phyloP scores from a whole-genome alignment of 352 stramenopile species.

The Phytophthora vignae region DNA sequence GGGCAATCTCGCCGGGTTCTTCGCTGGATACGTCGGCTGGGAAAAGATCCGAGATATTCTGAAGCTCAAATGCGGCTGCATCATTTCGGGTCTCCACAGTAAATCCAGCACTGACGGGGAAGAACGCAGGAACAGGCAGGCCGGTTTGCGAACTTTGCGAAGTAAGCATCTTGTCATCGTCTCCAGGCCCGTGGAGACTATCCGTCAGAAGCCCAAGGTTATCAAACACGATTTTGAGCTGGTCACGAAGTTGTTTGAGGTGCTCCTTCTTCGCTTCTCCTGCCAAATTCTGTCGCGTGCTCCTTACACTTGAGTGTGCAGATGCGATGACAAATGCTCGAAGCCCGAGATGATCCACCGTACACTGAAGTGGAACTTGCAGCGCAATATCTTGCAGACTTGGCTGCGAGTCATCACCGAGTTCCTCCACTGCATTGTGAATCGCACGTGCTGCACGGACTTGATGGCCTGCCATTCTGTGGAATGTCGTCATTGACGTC shows the following conservation, averaged over 20 bases:
- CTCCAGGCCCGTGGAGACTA: conserved; percentile 18
- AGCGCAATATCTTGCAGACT: conserved; percentile 11
- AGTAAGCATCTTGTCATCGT: conserved; percentile 7
- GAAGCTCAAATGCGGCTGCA: conserved; percentile 21
- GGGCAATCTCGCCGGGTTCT: conserved; percentile 11
- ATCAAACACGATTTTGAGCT: conserved; percentile 39
- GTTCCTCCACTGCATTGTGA: conserved; percentile 36
- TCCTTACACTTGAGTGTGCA: conserved; percentile 19
- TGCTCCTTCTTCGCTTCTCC: conserved; percentile 4
- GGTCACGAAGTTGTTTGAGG: conserved; percentile 8
- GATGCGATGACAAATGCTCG: conserved; percentile 59
- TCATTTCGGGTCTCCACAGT: conserved; percentile 9
- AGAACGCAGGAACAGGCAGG: conserved; percentile 26
- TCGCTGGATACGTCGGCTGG: conserved; percentile 34
- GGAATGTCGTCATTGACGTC: conserved; percentile 21
- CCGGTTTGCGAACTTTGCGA: not conserved
- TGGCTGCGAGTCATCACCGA: conserved; percentile 9
- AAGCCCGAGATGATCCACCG: conserved; percentile 68
- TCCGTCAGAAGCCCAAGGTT: conserved; percentile 47
- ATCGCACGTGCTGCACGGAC: conserved; percentile 52
- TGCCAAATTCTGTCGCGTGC: conserved; percentile 7
- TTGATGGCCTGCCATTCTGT: conserved; percentile 60
- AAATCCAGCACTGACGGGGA: conserved; percentile 29
- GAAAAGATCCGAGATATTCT: conserved; percentile 48
- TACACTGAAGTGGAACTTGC: conserved; percentile 65